Conservation (phyloP, 495 filamentous ascomycete species). For the Venustampulla echinocandica region DNA sequence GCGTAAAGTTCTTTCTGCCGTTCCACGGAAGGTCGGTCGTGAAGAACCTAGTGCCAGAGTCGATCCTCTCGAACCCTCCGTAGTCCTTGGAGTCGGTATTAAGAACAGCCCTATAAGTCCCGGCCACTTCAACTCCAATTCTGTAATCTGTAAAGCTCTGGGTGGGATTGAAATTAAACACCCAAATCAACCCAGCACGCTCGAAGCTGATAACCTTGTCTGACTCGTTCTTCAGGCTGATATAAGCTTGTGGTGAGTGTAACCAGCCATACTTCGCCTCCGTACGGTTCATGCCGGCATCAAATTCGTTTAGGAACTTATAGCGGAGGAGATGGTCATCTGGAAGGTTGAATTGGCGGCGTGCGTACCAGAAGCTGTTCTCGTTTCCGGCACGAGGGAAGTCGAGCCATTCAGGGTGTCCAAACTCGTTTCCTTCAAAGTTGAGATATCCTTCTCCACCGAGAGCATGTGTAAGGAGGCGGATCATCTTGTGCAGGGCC, state of each 20-base stretch:
- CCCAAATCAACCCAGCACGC: conserved; percentile 78
- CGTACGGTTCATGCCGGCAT: conserved; percentile 77
- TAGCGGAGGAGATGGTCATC: conserved; percentile 84
- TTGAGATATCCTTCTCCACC: conserved; percentile 97
- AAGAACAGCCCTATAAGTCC: conserved; percentile 83
- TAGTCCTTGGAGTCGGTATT: conserved; percentile 70
- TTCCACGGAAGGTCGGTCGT: conserved; percentile 89
- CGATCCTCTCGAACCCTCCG: conserved; percentile 72
- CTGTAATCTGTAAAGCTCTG: conserved; percentile 87
- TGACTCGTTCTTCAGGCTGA: conserved; percentile 85
- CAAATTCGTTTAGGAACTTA: conserved; percentile 88
- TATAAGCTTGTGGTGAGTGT: conserved; percentile 75
- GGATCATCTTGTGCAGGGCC: conserved; percentile 93
- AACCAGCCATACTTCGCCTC: conserved; percentile 93
- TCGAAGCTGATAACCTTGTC: conserved; percentile 98
- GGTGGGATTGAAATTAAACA: conserved; percentile 94
- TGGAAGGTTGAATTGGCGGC: conserved; percentile 87
- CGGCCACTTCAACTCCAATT: conserved; percentile 72
- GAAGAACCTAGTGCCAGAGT: conserved; percentile 74
- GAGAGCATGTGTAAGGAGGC: conserved; percentile 84
- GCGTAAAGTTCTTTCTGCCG: conserved; percentile 74
- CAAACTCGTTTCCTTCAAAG: conserved; percentile 98
- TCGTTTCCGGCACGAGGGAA: conserved; percentile 91
- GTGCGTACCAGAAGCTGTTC: conserved; percentile 95
- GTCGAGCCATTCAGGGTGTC: conserved; percentile 98